Evolutionary conservation across 2,329 filamentous ascomycete species (phyloP).

Genomic region (Parasarocladium wereldwijsianum): DNA sequence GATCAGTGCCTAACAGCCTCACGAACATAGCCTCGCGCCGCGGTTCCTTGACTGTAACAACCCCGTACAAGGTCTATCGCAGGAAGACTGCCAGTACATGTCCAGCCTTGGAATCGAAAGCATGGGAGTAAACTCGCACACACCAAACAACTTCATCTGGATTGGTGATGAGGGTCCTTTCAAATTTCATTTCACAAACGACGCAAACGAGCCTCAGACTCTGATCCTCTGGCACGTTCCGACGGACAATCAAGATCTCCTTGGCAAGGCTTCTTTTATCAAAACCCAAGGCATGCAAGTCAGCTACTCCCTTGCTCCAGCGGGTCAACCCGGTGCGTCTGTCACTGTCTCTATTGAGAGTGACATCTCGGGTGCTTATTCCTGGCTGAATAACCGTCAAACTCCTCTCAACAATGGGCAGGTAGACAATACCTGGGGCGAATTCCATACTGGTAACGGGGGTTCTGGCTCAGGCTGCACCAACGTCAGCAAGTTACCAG

Average conservation of each 20-base stretch:
- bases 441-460: constrained; percentile 22
- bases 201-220: constrained; percentile 8
- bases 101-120: constrained; percentile 12
- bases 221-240: constrained; percentile 14
- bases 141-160: constrained; percentile 14
- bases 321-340: constrained; percentile 13
- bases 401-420: constrained; percentile 18
- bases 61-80: constrained; percentile 9
- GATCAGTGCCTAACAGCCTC: not conserved
- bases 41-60: constrained; percentile 7
- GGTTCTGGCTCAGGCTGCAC: too few relatives aligned
- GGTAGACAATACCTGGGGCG: constrained; percentile 27
- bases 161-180: constrained; percentile 15
- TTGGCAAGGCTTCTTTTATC: constrained; percentile 14
- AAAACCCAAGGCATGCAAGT: constrained; percentile 16
- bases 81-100: constrained; percentile 14
- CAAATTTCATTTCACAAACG: constrained; percentile 15
- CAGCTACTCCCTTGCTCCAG: constrained; percentile 23
- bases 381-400: constrained; percentile 16
- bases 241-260: constrained; percentile 9
- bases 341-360: constrained; percentile 22
- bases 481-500: constrained; percentile 27
- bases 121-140: constrained; percentile 11
- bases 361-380: constrained; percentile 22
- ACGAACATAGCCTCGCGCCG: constrained; percentile 1